Percentiles rank a stretch among this genome's conserved stretches.
Conservation (phyloP, 805 yeast genomes). For the Lipomyces anomalus region DNA sequence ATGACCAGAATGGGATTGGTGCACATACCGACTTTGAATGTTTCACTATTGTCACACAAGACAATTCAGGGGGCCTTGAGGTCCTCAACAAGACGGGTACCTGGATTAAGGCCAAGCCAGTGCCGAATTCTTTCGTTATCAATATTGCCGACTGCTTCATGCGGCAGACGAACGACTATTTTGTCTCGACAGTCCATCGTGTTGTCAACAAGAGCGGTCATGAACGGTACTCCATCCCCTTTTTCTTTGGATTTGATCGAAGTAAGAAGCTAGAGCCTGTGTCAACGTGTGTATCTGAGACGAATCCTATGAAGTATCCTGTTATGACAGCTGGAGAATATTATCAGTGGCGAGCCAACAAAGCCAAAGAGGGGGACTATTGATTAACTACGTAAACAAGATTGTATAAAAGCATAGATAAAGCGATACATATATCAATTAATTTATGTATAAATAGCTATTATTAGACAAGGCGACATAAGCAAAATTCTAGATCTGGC, state of each 20-base stretch:
- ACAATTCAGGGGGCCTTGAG: slow-evolving; percentile 37
- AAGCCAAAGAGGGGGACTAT: slow-evolving; percentile 4
- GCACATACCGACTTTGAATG: slow-evolving; percentile 40
- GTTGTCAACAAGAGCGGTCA: slow-evolving; percentile 32
- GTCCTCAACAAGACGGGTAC: slow-evolving; percentile 34
- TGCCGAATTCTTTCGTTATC: slow-evolving; percentile 35
- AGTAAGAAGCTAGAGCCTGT: slow-evolving; percentile 24
- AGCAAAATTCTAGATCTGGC: too few species aligned
- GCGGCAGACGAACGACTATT: slow-evolving; percentile 38
- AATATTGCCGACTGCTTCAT: slow-evolving; percentile 39
- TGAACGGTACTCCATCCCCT: slow-evolving; percentile 38
- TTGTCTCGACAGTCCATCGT: slow-evolving; percentile 39
- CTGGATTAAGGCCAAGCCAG: slow-evolving; percentile 35
- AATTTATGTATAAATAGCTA: too few species aligned
- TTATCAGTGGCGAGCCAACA: slow-evolving; percentile 4
- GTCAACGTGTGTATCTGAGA: slow-evolving; percentile 25
- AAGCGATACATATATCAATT: too few species aligned
- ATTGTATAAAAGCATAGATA: too few species aligned
- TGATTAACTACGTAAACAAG: neutral
- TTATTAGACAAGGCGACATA: too few species aligned
- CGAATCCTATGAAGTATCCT: slow-evolving; percentile 22
- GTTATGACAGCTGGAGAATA: slow-evolving; percentile 13
- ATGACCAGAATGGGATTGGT: slow-evolving; percentile 36
- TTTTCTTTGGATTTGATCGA: slow-evolving; percentile 27
- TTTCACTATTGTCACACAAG: slow-evolving; percentile 36